Conservation (phyloP, 176 grass and related monocot species). For the Rhynchospora breviuscula region DNA sequence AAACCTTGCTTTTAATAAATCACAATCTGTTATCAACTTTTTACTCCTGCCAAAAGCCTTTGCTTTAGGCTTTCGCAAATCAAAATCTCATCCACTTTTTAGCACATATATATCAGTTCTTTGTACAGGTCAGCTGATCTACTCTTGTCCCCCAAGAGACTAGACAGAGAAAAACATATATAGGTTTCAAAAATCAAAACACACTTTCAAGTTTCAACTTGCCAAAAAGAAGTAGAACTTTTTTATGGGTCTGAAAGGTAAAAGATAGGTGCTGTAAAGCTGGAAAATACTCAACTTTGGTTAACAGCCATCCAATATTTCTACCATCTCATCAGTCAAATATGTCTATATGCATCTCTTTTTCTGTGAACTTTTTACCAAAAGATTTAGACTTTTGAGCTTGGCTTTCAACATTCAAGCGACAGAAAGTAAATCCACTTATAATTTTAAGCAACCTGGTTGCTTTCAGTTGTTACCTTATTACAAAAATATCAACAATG, state of each 20-base stretch:
- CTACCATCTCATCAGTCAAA: background rate
- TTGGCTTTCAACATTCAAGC: background rate
- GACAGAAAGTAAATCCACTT: background rate
- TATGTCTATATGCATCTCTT: background rate
- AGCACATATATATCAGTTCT: constrained; percentile 1
- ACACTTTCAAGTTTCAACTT: background rate
- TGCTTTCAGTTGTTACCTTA: background rate
- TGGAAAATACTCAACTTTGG: constrained; percentile 2
- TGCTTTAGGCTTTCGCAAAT: background rate
- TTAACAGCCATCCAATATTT: constrained; percentile 3
- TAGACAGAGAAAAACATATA: background rate
- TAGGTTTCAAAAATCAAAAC: constrained; percentile 18
- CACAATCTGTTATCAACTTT: background rate
- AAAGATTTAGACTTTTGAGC: constrained; percentile 15
- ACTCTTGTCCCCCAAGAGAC: background rate
- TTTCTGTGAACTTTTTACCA: constrained; percentile 3
- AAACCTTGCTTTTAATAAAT: background rate
- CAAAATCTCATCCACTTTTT: background rate
- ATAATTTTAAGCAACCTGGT: background rate
- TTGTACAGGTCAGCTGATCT: background rate
- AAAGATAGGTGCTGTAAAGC: background rate
- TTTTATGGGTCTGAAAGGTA: constrained; percentile 5
- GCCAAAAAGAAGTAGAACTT: background rate
- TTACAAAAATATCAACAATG: constrained; percentile 9
- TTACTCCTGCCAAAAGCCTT: background rate